phyloP scores from a whole-genome alignment of 2,329 filamentous ascomycete species.

The Penicillium expansum region DNA sequence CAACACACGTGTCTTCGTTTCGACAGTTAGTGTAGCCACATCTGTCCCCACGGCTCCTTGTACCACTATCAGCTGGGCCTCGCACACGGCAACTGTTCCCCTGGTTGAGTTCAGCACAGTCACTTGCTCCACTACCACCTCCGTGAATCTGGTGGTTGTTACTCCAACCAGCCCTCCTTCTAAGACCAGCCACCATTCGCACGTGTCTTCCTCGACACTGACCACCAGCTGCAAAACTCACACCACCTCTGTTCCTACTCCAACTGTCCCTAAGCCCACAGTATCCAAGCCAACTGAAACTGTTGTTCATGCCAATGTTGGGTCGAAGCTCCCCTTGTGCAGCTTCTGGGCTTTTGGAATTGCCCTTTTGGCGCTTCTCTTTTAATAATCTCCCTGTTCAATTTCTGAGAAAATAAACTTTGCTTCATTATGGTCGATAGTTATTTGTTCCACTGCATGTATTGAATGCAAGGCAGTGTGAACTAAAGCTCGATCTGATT shows the following conservation, averaged over 20 bases:
- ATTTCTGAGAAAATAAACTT: neutral
- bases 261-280: neutral
- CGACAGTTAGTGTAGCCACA: neutral
- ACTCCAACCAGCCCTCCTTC: neutral
- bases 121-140: conserved; percentile 20
- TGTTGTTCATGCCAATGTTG: neutral
- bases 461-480: neutral
- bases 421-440: neutral
- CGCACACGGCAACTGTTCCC: conserved; percentile 41
- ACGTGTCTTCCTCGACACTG: neutral
- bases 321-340: neutral
- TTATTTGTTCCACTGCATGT: neutral
- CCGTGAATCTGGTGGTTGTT: conserved; percentile 21
- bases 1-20: neutral
- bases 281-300: neutral
- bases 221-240: neutral
- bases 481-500: neutral
- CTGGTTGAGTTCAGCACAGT: conserved; percentile 39
- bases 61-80: conserved; percentile 38
- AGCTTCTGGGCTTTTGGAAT: neutral
- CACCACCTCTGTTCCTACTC: neutral
- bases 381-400: neutral
- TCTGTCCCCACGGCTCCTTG: conserved; percentile 24
- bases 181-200: neutral
- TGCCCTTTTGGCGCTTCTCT: neutral